These are phyloP conservation scores for Filobasidium uniguttulatum DNA, from an alignment of 1,284 basidiomycete species.

Conservation along the genomic window DNA sequence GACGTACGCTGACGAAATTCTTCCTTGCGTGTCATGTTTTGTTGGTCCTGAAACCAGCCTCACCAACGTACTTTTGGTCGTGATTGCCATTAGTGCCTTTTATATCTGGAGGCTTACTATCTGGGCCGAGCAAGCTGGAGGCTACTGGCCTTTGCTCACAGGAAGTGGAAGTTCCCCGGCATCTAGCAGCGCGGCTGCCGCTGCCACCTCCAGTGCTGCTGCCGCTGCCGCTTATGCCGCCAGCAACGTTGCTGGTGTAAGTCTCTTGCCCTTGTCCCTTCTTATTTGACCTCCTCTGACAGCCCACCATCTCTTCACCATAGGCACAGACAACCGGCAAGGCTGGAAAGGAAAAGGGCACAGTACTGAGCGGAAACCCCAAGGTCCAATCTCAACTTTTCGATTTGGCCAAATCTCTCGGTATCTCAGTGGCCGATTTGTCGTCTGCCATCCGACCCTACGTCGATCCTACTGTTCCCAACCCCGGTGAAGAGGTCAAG, in stretches of 20 bases:
- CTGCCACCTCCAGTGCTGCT: conserved; percentile 12
- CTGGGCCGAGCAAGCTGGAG: conserved; percentile 32
- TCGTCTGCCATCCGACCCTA: conserved; percentile 32
- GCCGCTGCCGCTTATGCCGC: conserved; percentile 14
- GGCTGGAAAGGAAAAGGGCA: conserved; percentile 6
- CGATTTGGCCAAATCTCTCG: conserved; percentile 30
- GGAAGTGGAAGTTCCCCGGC: conserved; percentile 20
- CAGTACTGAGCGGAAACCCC: conserved; percentile 10
- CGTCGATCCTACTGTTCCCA: conserved; percentile 33
- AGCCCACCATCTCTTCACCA: neutral
- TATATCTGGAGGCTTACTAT: conserved; percentile 33
- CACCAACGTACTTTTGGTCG: conserved; percentile 27
- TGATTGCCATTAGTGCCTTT: conserved; percentile 27
- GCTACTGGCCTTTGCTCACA: conserved; percentile 35
- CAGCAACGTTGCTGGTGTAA: neutral
- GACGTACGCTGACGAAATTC: neutral
- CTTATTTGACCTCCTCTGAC: neutral
- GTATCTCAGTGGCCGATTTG: conserved; percentile 33
- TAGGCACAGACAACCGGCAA: conserved; percentile 8
- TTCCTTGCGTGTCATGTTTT: neutral
- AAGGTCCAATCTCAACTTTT: conserved; percentile 32
- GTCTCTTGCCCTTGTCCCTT: neutral
- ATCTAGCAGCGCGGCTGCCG: conserved; percentile 12
- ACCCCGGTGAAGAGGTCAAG: conserved; percentile 28
- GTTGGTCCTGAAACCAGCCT: conserved; percentile 20